phyloP scores from a whole-genome alignment of 768 basidiomycete genomes.

The Clitopilus passeckerianus region DNA sequence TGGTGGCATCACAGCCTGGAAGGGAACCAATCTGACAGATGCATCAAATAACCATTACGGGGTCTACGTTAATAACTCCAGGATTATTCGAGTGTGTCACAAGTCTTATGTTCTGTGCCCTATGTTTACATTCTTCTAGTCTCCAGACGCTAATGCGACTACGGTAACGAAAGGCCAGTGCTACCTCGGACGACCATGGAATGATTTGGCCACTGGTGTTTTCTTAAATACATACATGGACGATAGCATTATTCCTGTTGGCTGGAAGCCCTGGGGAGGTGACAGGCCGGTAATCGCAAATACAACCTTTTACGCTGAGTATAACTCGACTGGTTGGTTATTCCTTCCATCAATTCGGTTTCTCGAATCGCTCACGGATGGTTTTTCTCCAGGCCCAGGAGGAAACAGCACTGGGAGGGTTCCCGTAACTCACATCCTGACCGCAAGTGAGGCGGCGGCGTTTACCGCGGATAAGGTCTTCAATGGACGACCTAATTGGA shows the following conservation, averaged over 20 bases:
- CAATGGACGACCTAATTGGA: slow-evolving; percentile 44
- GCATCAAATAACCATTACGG: slow-evolving; percentile 48
- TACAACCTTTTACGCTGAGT: slow-evolving; percentile 59
- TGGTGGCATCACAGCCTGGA: slow-evolving; percentile 64
- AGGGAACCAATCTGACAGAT: slow-evolving; percentile 49
- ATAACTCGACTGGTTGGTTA: slow-evolving; percentile 41
- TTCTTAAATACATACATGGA: slow-evolving; percentile 57
- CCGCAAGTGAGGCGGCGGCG: slow-evolving; percentile 26
- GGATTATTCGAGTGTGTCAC: slow-evolving; percentile 45
- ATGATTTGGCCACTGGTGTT: slow-evolving; percentile 49
- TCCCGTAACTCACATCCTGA: slow-evolving; percentile 43
- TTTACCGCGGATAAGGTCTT: slow-evolving; percentile 51
- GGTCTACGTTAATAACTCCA: slow-evolving; percentile 50
- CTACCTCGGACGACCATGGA: slow-evolving; percentile 52
- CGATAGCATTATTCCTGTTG: slow-evolving; percentile 41
- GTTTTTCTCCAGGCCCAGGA: slow-evolving; percentile 40
- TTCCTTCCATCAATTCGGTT: not conserved
- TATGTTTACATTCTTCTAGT: slow-evolving; percentile 24
- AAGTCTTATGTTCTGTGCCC: not conserved
- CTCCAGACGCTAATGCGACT: slow-evolving; percentile 52
- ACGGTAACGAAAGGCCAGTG: slow-evolving; percentile 38
- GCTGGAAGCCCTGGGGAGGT: slow-evolving; percentile 45
- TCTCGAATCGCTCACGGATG: not conserved
- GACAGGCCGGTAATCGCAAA: slow-evolving; percentile 39
- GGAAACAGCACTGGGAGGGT: slow-evolving; percentile 40